These are phyloP conservation scores for Solanum phureja DNA, from an alignment of 257 asterid species.

Conservation along the genomic window DNA sequence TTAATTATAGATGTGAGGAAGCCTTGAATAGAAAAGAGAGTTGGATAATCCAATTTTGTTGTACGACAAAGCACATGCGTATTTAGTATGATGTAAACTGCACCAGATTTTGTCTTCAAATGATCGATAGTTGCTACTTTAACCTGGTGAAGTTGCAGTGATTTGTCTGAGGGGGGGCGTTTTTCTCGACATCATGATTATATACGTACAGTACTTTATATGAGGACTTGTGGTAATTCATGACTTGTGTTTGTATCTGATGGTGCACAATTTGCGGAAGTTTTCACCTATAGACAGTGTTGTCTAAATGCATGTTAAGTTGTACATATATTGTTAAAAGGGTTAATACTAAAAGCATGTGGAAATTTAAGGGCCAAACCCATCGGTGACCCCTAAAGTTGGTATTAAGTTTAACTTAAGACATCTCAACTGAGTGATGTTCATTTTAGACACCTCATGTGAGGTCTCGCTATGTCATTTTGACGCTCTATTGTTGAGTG, in stretches of 20 bases:
- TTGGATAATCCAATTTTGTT: slow-evolving; percentile 1
- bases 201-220: background rate
- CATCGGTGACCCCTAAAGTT: no score
- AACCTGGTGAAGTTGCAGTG: background rate
- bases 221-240: background rate
- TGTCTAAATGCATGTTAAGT: background rate
- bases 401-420: no score
- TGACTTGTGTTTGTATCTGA: background rate
- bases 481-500: no score
- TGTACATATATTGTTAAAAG: background rate
- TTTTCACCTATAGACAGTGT: background rate
- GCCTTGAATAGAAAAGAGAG: background rate
- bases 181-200: background rate
- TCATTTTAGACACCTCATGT: no score
- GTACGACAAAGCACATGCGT: background rate
- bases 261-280: background rate
- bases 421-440: no score
- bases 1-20: background rate
- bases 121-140: background rate
- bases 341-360: no score
- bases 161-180: background rate
- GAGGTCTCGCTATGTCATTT: no score
- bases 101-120: background rate
- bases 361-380: no score
- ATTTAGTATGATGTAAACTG: background rate